Conservation (phyloP, 1,139 yeast genomes). For the Wickerhamomyces sp. region DNA sequence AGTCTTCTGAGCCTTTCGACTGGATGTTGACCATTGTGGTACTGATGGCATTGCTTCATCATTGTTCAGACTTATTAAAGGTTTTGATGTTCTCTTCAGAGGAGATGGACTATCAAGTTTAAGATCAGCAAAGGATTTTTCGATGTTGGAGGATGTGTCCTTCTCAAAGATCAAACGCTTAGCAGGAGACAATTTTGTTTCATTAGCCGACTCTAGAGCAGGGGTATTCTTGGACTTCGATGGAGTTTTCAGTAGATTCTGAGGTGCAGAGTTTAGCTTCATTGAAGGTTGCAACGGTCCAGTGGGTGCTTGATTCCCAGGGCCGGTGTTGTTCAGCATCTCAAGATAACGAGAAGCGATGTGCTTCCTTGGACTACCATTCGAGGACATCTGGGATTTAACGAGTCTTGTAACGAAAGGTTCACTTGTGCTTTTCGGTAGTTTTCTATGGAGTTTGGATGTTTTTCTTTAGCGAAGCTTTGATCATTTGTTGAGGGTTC, state of each 20-base stretch:
- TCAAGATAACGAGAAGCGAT: constrained; percentile 15
- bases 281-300: constrained; percentile 12
- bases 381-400: not conserved
- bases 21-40: constrained; percentile 15
- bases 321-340: constrained; percentile 3
- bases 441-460: no score
- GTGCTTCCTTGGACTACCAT: constrained; percentile 1
- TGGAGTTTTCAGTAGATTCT: constrained; percentile 1
- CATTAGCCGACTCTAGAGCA: not conserved
- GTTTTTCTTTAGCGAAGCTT: no score
- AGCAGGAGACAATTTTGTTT: constrained; percentile 2
- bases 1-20: constrained; percentile 31
- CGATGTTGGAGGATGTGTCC: constrained; percentile 8
- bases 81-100: constrained; percentile 13
- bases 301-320: constrained; percentile 1
- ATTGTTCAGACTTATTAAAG: not conserved
- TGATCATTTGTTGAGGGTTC: no score
- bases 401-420: no score
- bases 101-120: constrained; percentile 23
- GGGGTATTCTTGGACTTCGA: not conserved
- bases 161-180: constrained; percentile 1
- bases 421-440: no score
- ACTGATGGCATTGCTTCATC: constrained; percentile 1
- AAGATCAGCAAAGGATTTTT: constrained; percentile 17
- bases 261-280: constrained; percentile 2